A percentile compares a stretch with the other conserved stretches of the same genome.
Conservation (phyloP, 2,329 filamentous ascomycete genomes). For the Periconia sp. region DNA sequence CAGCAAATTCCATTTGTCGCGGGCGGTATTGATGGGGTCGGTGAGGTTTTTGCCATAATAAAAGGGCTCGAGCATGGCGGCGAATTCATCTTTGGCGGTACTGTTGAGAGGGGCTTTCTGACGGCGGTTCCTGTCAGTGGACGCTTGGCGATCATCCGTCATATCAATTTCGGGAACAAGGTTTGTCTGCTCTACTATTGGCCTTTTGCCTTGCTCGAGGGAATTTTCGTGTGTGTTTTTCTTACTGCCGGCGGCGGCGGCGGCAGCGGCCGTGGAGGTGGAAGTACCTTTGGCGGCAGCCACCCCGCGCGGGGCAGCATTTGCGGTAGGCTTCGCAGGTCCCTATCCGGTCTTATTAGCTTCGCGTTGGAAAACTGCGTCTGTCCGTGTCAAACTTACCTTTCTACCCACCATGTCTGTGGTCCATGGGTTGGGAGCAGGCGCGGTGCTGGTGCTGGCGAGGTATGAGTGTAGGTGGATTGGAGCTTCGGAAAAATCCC, state of each 20-base stretch:
- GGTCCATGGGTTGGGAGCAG: constrained; percentile 3
- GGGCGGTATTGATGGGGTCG: constrained; percentile 68
- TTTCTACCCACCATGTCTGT: constrained; percentile 37
- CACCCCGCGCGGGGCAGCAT: constrained; percentile 36
- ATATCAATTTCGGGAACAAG: constrained; percentile 5
- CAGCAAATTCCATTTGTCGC: constrained; percentile 95
- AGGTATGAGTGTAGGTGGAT: constrained; percentile 12
- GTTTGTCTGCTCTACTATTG: constrained; percentile 12
- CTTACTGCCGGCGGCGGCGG: constrained; percentile 7
- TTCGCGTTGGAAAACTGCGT: neutral
- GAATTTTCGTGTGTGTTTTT: constrained; percentile 1
- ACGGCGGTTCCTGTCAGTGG: constrained; percentile 29
- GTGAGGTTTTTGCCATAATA: constrained; percentile 69
- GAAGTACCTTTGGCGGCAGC: constrained; percentile 21
- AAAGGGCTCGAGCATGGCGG: constrained; percentile 68
- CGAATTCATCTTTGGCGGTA: constrained; percentile 54
- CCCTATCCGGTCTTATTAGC: constrained; percentile 23
- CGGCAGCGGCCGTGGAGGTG: constrained; percentile 14
- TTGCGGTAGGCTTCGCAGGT: constrained; percentile 26
- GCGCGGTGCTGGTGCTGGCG: constrained; percentile 7
- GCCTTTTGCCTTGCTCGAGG: constrained; percentile 1
- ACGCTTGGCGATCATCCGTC: constrained; percentile 15
- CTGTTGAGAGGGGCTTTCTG: constrained; percentile 28
- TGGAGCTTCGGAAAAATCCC: constrained; percentile 5
- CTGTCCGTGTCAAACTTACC: constrained; percentile 10